A percentile compares a stretch with the other conserved stretches of the same genome.
Conservation (phyloP, 2,329 filamentous ascomycete genomes). For the Alternaria postmessia region DNA sequence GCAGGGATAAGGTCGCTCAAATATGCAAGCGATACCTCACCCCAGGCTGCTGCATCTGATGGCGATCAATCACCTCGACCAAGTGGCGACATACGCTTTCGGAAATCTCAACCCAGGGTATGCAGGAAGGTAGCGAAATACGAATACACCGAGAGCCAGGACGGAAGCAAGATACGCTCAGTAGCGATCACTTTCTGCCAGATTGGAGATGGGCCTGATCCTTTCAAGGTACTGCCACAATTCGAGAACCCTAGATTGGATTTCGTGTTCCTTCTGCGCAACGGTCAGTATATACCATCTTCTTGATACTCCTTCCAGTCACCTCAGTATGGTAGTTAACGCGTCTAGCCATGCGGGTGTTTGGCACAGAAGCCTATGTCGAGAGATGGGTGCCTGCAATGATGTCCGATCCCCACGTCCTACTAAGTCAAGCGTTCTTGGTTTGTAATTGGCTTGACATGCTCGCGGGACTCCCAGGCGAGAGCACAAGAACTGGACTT, state of each 20-base stretch:
- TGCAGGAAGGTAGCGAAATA: not conserved
- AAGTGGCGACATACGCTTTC: not conserved
- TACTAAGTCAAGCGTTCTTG: constrained; percentile 37
- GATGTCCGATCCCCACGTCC: constrained; percentile 34
- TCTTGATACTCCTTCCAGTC: not conserved
- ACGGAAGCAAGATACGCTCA: constrained; percentile 23
- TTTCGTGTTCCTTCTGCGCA: constrained; percentile 25
- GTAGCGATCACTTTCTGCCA: constrained; percentile 14
- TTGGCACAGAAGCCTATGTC: constrained; percentile 30
- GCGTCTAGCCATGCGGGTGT: constrained; percentile 27
- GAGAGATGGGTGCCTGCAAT: constrained; percentile 39
- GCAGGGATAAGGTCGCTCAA: not conserved
- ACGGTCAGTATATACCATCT: constrained; percentile 15
- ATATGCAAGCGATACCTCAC: not conserved
- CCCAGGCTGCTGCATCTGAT: not conserved
- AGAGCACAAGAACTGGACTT: constrained; percentile 36
- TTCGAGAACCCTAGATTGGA: constrained; percentile 29
- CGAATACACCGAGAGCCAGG: constrained; percentile 7
- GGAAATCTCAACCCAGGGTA: not conserved
- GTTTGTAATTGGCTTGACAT: constrained; percentile 43
- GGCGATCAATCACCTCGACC: not conserved
- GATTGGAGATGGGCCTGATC: constrained; percentile 32
- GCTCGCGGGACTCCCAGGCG: constrained; percentile 27
- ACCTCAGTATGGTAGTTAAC: not conserved
- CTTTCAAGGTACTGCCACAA: constrained; percentile 33